Base-by-base conservation (phyloP, 2,329 filamentous ascomycete genomes). In the Orbilia javanica region DNA sequence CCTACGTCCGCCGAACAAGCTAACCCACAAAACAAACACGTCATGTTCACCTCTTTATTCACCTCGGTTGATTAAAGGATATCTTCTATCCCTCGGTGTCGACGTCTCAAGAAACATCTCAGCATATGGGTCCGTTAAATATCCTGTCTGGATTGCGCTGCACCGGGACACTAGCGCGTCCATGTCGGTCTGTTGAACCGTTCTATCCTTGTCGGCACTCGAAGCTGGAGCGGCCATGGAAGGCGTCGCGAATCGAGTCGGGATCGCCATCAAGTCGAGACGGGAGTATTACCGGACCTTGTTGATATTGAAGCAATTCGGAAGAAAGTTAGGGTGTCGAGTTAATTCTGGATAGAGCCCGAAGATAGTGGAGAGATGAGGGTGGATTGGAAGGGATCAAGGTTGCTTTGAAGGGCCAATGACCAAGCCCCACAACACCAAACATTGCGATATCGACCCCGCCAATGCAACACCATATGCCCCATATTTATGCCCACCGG, bases 21-120 rank as follows among this genome's bases (percentile, higher is more conserved):
- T 27, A 0, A n/a, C n/a, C 27, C 25, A 42, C 18, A 44, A 65
- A 73, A 53, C 80, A 50, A 60, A 15, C 68, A 71, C 72, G 8
- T 25, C 10, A 50, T 55, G 36, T 77, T 62, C 60, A 67, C 46
- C 69, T 72, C 64, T 20, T 44, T 69, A 80, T 86, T 80, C 84
- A 93, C 95, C 95, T 89, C 95, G 87, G 83, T 99, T 98, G 82
- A 99, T 97, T 79, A 99, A 93, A 64, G 96, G 96, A 79, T 96
- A 87, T 73, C 95, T 88, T 80, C 92, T 88, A 42, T 77, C 73
- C 60, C 62, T 65, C 11, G 89, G 86, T 84, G 13, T 81, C 67
- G 52, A 66, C 79, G 78, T 81, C 82, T 88, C 86, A 1, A 92
- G 90, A 83, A 97, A 93, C 68, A 87, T 87, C 66, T 85, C 85